phyloP scores from a whole-genome alignment of 352 stramenopile species.

The Pythium brassicae region DNA sequence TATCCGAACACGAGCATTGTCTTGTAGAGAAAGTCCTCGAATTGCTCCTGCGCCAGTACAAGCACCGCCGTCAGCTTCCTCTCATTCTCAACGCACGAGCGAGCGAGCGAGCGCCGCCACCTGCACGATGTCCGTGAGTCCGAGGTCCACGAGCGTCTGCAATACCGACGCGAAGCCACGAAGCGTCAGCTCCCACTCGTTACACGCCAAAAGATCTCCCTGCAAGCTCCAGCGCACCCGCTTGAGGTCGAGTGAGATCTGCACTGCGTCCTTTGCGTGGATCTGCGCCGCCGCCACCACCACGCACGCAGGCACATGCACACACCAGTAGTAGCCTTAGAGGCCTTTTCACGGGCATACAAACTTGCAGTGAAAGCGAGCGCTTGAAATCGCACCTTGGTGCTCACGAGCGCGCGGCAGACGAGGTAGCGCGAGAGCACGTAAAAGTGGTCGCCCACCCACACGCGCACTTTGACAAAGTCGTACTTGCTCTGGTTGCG shows the following conservation, averaged over 20 bases:
- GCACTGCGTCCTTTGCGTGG: slow-evolving; percentile 77
- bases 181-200: background rate
- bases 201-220: background rate
- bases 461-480: slow-evolving; percentile 88
- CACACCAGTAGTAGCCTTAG: too few species aligned
- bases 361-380: background rate
- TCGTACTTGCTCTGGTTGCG: slow-evolving; percentile 89
- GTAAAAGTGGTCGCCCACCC: slow-evolving; percentile 88
- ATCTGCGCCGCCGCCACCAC: slow-evolving; percentile 33
- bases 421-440: slow-evolving; percentile 84
- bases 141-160: slow-evolving; percentile 83
- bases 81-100: background rate
- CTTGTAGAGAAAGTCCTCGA: slow-evolving; percentile 90
- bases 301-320: too few species aligned
- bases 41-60: slow-evolving; percentile 54
- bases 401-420: slow-evolving; percentile 78
- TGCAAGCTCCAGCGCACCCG: slow-evolving; percentile 31
- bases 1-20: slow-evolving; percentile 89
- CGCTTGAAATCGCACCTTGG: slow-evolving; percentile 40
- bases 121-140: slow-evolving; percentile 81
- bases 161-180: background rate
- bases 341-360: background rate
- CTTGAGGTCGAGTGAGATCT: slow-evolving; percentile 88
- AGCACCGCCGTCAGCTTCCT: background rate
- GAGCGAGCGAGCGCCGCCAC: slow-evolving; percentile 9